Evolutionary conservation across 495 filamentous ascomycete species (phyloP), one percentile per base, ranked within the genome.

Genomic region (Pyronema omphalodes): DNA sequence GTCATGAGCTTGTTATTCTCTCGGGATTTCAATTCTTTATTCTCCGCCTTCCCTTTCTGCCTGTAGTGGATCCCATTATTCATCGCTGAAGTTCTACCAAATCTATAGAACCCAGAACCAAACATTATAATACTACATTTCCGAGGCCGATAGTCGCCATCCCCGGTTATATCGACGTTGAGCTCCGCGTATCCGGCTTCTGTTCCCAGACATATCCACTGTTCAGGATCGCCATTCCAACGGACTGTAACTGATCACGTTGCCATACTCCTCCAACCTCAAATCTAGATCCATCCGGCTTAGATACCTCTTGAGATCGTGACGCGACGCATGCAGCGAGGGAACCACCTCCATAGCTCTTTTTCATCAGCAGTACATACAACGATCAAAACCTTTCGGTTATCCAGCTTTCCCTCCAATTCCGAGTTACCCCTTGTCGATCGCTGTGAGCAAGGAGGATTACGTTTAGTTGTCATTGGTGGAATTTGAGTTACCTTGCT

Each of bases 251-350:
- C 18, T 23, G 44, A 50, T 50, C 19, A 50, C 47, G 47, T 50
- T 19, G 47, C 47, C 29, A 50, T 34, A 15, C 12, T 9, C 9
- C 44, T 17, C 44, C 44, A 47, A 14, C n/a, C 44, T 1, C n/a
- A 47, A 47, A 47, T 47, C 44, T 47, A 47, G 44, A 47, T 47
- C 44, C 12, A 14, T 23, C 44, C 12, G 23, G 44, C 44, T 47
- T 47, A 47, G 44, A 15, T 15, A 19, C 44, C 23, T 47, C 39
- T 12, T 43, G 39, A 12, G 23, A 14, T 19, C 9, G 23, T 11
- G 14, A 11, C 44, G 11, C 15, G 44, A 47, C 17, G 44, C 44
- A 47, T 47, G 44, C 15, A 47, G 47, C 47, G 47, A 36, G 47
- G 44, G 47, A 12, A 12, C 29, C 19, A 11, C 47, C 29, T 9